Evolutionary conservation across 805 yeast genomes (phyloP).

Genomic region (Sugiyamaella mastotermitis): DNA sequence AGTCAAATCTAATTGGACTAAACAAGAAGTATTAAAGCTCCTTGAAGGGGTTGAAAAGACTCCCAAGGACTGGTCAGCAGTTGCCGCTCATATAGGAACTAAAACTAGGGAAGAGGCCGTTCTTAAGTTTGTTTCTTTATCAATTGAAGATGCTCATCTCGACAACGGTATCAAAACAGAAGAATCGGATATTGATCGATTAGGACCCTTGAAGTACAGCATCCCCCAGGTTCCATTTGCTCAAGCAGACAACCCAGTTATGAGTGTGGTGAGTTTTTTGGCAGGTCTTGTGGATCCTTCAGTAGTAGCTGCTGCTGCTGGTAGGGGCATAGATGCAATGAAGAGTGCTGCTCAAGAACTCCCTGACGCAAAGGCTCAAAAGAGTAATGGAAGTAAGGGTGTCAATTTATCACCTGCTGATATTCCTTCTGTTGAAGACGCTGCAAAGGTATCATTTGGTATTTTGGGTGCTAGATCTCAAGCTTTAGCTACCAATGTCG

Average conservation of each 20-base stretch:
- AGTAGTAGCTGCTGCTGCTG: conserved; percentile 76
- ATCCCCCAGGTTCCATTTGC: conserved; percentile 75
- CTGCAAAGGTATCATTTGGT: conserved; percentile 66
- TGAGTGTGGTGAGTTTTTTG: conserved; percentile 86
- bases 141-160: conserved; percentile 68
- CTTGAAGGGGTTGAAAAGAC: conserved; percentile 56
- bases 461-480: conserved; percentile 73
- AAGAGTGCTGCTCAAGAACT: conserved; percentile 3
- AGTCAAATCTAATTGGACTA: conserved; percentile 47
- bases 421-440: conserved; percentile 41
- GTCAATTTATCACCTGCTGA: conserved; percentile 5
- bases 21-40: conserved; percentile 53
- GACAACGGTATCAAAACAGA: conserved; percentile 37
- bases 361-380: conserved; percentile 2
- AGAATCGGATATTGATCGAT: conserved; percentile 22
- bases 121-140: conserved; percentile 63
- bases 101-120: conserved; percentile 76
- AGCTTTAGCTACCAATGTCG: conserved; percentile 74
- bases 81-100: conserved; percentile 60
- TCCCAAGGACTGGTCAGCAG: conserved; percentile 73
- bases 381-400: conserved; percentile 4
- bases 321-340: conserved; percentile 41
- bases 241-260: conserved; percentile 84
- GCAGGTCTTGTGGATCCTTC: conserved; percentile 80
- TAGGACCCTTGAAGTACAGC: conserved; percentile 75